A percentile compares a stretch with the other conserved stretches of the same genome.
Conservation (phyloP, 1,284 basidiomycete genomes). For the Singerocomus rubriflavus region DNA sequence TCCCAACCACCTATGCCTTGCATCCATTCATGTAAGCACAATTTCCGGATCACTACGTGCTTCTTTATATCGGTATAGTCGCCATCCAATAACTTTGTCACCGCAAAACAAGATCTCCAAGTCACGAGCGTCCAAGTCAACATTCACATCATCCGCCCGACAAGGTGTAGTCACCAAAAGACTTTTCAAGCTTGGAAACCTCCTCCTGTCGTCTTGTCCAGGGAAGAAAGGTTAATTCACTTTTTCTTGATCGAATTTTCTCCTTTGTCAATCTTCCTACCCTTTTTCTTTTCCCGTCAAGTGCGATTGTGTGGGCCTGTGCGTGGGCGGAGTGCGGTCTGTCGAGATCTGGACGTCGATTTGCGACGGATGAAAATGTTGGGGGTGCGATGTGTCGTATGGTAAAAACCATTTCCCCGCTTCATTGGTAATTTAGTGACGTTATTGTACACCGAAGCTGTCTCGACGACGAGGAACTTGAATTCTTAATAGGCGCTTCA, state of each 20-base stretch:
- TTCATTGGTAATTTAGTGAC: neutral
- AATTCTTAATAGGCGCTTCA: constrained; percentile 72
- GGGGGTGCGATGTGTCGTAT: constrained; percentile 81
- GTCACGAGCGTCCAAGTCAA: constrained; percentile 8
- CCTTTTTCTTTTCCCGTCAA: constrained; percentile 24
- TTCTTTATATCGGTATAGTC: constrained; percentile 13
- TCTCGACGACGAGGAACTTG: constrained; percentile 83
- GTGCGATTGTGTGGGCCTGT: constrained; percentile 83
- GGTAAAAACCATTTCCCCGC: constrained; percentile 42
- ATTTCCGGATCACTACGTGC: neutral
- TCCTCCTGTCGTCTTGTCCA: constrained; percentile 90
- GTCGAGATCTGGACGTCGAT: constrained; percentile 79
- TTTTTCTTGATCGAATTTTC: neutral
- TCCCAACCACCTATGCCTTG: constrained; percentile 15
- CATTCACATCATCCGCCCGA: constrained; percentile 3
- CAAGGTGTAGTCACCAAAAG: neutral
- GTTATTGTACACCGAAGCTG: constrained; percentile 49
- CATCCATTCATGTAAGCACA: constrained; percentile 22
- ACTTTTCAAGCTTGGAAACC: constrained; percentile 68
- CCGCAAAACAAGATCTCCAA: constrained; percentile 20
- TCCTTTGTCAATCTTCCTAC: neutral
- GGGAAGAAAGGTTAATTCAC: constrained; percentile 78
- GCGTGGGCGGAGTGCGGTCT: constrained; percentile 81
- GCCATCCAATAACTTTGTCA: constrained; percentile 17
- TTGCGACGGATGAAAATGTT: constrained; percentile 72